A percentile compares a stretch with the other conserved stretches of the same genome.
phyloP scores from a whole-genome alignment of 805 yeast species.

The Ogataea glucozyma region DNA sequence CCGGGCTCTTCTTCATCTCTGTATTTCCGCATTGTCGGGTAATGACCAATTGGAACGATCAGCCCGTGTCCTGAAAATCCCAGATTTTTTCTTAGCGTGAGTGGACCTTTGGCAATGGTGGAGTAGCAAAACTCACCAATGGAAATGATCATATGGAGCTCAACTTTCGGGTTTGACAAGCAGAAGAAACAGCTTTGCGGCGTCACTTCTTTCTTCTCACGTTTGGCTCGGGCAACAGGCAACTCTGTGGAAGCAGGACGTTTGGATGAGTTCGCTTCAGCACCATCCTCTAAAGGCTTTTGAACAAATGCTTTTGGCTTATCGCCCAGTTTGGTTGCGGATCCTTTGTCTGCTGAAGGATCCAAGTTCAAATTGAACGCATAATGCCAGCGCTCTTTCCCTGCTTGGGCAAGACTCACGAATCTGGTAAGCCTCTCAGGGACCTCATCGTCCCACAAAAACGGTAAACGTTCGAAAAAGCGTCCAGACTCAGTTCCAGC shows the following conservation, averaged over 20 bases:
- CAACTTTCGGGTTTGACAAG: conserved; percentile 73
- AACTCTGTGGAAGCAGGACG: conserved; percentile 1
- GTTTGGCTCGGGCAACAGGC: conserved; percentile 22
- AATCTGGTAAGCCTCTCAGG: conserved; percentile 53
- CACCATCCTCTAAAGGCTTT: neutral
- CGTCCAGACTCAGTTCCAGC: conserved; percentile 50
- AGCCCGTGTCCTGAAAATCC: conserved; percentile 80
- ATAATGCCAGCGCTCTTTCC: conserved; percentile 67
- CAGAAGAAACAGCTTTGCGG: conserved; percentile 81
- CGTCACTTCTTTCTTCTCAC: conserved; percentile 40
- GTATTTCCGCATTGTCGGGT: conserved; percentile 41
- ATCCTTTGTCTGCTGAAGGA: conserved; percentile 24
- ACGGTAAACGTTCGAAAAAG: conserved; percentile 57
- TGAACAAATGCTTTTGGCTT: conserved; percentile 3
- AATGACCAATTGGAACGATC: conserved; percentile 76
- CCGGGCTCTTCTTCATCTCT: conserved; percentile 27
- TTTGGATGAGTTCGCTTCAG: neutral
- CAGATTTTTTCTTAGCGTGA: conserved; percentile 52
- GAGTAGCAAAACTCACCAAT: conserved; percentile 67
- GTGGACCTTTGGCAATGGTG: conserved; percentile 85
- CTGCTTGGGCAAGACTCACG: conserved; percentile 64
- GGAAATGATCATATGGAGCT: conserved; percentile 76
- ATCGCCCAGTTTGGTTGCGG: conserved; percentile 21
- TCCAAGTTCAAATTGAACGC: conserved; percentile 55
- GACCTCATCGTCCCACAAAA: conserved; percentile 50